Evolutionary conservation across 75 land plant genomes (phyloP).

Genomic region (Pinus tabuliformis): DNA sequence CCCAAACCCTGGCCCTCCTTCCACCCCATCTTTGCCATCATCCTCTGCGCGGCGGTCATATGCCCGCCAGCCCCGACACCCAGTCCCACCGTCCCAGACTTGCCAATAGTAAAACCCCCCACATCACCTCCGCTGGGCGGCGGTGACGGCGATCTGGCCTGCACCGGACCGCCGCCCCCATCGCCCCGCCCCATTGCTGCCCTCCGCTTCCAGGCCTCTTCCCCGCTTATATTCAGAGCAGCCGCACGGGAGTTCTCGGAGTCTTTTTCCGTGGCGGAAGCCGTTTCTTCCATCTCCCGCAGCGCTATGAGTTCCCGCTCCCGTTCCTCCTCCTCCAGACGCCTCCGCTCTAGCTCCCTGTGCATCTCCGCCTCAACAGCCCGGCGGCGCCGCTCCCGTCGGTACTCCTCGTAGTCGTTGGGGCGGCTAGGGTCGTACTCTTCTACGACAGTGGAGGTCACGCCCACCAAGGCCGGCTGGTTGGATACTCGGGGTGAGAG

Average conservation of each 20-base stretch:
- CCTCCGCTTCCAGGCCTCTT: slow-evolving; percentile 90
- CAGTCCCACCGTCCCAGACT: slow-evolving; percentile 66
- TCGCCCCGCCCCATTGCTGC: slow-evolving; percentile 51
- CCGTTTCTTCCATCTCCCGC: slow-evolving; percentile 15
- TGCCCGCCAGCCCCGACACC: slow-evolving; percentile 88
- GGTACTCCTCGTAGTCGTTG: slow-evolving; percentile 91
- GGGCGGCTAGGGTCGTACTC: slow-evolving; percentile 97
- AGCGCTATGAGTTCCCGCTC: slow-evolving; percentile 49
- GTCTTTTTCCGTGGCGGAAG: slow-evolving; percentile 26
- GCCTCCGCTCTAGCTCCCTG: slow-evolving; percentile 65
- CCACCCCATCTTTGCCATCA: slow-evolving; percentile 99
- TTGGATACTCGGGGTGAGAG: slow-evolving; percentile 27
- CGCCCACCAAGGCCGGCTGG: slow-evolving; percentile 64
- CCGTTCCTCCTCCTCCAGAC: slow-evolving; percentile 74
- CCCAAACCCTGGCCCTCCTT: slow-evolving; percentile 98
- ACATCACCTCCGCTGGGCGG: slow-evolving; percentile 51
- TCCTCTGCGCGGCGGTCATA: slow-evolving; percentile 97
- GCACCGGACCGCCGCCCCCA: slow-evolving; percentile 36
- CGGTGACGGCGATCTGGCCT: slow-evolving; percentile 70
- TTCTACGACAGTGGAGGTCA: slow-evolving; percentile 57
- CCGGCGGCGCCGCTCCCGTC: slow-evolving; percentile 67
- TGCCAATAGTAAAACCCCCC: slow-evolving; percentile 57
- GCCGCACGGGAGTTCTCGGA: slow-evolving; percentile 26
- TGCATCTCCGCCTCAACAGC: slow-evolving; percentile 83
- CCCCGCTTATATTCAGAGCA: slow-evolving; percentile 74